Conservation (phyloP, 257 asterid species). For the Petrea volubilis region DNA sequence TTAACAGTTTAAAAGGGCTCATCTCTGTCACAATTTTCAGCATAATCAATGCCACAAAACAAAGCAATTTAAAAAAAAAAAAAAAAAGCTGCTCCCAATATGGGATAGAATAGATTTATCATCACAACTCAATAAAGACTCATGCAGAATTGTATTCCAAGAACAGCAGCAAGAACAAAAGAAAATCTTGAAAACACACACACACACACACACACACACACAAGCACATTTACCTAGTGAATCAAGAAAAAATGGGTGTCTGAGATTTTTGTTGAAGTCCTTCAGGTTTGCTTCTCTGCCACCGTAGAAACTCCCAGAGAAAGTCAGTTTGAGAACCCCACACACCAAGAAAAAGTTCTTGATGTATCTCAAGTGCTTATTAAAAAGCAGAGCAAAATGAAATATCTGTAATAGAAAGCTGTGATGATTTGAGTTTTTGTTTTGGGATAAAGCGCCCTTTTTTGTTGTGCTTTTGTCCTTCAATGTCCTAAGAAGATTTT, state of each 20-base stretch:
- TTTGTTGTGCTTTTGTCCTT: constrained; percentile 2
- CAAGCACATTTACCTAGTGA: constrained; percentile 22
- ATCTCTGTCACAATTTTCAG: neutral
- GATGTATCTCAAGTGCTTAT: too few relatives aligned
- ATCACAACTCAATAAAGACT: too few relatives aligned
- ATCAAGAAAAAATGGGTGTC: neutral
- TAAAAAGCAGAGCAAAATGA: neutral
- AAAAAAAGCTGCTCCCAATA: too few relatives aligned
- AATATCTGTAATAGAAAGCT: constrained; percentile 3
- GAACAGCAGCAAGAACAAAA: neutral
- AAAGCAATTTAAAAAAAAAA: too few relatives aligned
- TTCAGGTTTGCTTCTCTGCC: neutral
- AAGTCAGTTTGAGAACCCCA: constrained; percentile 12
- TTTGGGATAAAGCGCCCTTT: constrained; percentile 23
- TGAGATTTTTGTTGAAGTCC: neutral
- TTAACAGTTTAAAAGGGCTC: neutral
- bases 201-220: too few relatives aligned
- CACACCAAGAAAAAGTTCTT: constrained; percentile 14
- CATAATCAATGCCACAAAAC: too few relatives aligned
- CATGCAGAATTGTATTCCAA: neutral
- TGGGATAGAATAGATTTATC: too few relatives aligned
- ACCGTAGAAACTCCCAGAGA: neutral
- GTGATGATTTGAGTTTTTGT: too few relatives aligned
- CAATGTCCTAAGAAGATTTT: neutral
- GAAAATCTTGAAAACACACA: too few relatives aligned